These are phyloP conservation scores for Debaryomyces tyrocola DNA, from an alignment of 805 yeast species.

Conservation along the genomic window DNA sequence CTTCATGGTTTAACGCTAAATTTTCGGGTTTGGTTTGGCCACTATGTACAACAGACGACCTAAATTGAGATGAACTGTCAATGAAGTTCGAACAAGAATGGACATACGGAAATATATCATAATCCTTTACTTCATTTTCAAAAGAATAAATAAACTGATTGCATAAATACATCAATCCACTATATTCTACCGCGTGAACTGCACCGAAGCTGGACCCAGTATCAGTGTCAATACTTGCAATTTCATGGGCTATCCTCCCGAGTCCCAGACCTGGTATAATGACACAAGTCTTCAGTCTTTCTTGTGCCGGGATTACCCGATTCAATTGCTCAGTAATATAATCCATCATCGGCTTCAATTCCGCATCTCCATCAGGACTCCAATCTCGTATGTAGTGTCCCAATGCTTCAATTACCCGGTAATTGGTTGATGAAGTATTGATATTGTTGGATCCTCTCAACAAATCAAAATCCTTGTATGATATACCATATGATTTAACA, in stretches of 20 bases:
- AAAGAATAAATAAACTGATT: conserved; percentile 54
- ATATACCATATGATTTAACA: conserved; percentile 45
- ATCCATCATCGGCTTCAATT: conserved; percentile 51
- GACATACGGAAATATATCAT: conserved; percentile 44
- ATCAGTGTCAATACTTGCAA: conserved; percentile 28
- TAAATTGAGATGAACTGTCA: conserved; percentile 16
- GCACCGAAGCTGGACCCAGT: conserved; percentile 32
- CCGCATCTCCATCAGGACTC: conserved; percentile 50
- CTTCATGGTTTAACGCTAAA: conserved; percentile 52
- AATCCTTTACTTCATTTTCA: conserved; percentile 7
- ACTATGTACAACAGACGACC: conserved; percentile 36
- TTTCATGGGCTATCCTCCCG: conserved; percentile 72
- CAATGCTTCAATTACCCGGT: conserved; percentile 59
- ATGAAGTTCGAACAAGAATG: conserved; percentile 48
- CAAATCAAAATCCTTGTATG: conserved; percentile 31
- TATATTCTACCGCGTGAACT: conserved; percentile 76
- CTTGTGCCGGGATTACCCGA: conserved; percentile 24
- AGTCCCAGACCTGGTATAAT: conserved; percentile 88
- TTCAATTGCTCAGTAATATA: conserved; percentile 51
- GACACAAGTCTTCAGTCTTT: conserved; percentile 45
- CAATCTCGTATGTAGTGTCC: conserved; percentile 83
- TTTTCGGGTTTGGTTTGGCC: conserved; percentile 43
- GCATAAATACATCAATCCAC: conserved; percentile 72
- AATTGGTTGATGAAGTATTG: conserved; percentile 15
- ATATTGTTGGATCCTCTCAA: conserved; percentile 10